Evolutionary conservation across 2,329 filamentous ascomycete species (phyloP), one percentile per base, ranked within the genome.

Genomic region (Fusarium staphyleae): DNA sequence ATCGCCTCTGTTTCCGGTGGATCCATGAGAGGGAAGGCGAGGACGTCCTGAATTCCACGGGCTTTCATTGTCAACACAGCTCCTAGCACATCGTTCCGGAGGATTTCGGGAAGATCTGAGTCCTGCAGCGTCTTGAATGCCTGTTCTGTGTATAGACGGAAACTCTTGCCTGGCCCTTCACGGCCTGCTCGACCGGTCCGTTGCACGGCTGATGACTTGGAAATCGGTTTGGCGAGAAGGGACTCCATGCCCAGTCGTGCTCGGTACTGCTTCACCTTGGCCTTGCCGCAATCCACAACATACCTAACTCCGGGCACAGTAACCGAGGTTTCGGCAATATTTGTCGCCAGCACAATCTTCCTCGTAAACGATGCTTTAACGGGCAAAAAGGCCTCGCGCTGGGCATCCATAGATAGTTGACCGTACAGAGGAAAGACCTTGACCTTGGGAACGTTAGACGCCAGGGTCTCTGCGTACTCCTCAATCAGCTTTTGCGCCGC

Each of bases 261-360:
- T 12, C 93, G 88, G 70, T 92, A 99, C 62, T 96, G 89, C 74
- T 97, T 97, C 60, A 96, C 84, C 71, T 99, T 99, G 8, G 90
- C 90, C 68, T 97, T 97, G 37, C 95, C 95, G 48, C 90, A 90
- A 69, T 99, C 95, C 15, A 99, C 83, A 9, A 99, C 93, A 65
- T 89, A 95, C 4, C 91, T 86, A 6, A 99, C 92, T 2, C 95
- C 95, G 0, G 93, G 89, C 0, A 99, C 93, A 0, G 95, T 99
- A 53, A 99, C 90, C 1, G 95, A 98, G 0, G 95, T 98, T 72
- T 99, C 95, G n/a, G 95, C 95, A 66, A 99, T 98, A 68, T 99
- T 99, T 12, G 95, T 99, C 0, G 93, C 88, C 1, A 99, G 78
- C 0, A 99, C 92, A 11, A 98, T 82, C 69, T 98, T 98, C 35